Evolutionary conservation across 2,329 filamentous ascomycete genomes (phyloP), one percentile per base, ranked within the genome.

Genomic region (Colletotrichum theobromicola): DNA sequence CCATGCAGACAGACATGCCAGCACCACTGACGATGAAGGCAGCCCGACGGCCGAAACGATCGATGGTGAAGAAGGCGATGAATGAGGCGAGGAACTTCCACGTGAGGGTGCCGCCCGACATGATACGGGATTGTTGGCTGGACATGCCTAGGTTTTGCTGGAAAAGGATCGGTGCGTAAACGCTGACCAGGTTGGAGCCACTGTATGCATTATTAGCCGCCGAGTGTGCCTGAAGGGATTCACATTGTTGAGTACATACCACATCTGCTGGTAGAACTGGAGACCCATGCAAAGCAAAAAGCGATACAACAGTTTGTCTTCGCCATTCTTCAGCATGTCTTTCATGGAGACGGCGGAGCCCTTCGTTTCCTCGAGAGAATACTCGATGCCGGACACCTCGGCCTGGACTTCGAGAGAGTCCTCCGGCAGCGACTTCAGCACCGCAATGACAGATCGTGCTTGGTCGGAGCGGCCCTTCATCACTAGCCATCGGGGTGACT

Each of bases 1-100:
- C 76, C 89, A 91, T 91, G 79, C 88, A 91, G 15, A 82, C 77
- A 4, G 86, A 84, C 89, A 91, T 91, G 46, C 88, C 88, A 0
- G 78, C 77, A 9, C 87, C 88, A 60, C 84, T 87, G 78, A 89
- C 81, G 69, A 90, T 89, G 83, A 90, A 89, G 15, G 89, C 83
- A 70, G 83, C 84, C 10, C 87, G 85, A 5, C 87, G 85, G 4
- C 88, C 88, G 46, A 89, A 84, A 7, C 87, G 84, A 77, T 89
- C 88, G 75, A 89, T 88, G 62, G 85, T 85, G 76, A 87, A 84
- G 78, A 89, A 87, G 37, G 86, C 84, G 50, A 88, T 81, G 79
- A 89, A 86, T 18, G 85, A 87, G 35, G 86, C 87, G 15, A 89
- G 77, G 77, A 90, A 89, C 78, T 91, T 90, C 85, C 87, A 91